Conservation (phyloP, 148 eudicot species). For the Vaccinium macrocarpon region DNA sequence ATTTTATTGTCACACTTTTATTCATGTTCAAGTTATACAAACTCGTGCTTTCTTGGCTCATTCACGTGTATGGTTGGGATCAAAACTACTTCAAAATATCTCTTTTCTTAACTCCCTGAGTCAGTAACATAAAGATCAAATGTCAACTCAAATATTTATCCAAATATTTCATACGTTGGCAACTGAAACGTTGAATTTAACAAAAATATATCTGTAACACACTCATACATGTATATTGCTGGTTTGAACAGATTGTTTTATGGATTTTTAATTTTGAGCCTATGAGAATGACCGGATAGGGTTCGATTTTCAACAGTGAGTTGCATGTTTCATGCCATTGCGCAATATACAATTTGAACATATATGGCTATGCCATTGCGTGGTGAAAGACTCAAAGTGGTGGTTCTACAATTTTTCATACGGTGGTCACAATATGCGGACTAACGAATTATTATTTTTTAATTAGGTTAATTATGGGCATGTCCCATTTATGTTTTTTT, state of each 20-base stretch:
- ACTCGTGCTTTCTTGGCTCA: no score
- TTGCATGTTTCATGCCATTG: not conserved
- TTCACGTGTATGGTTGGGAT: no score
- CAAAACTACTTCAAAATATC: no score
- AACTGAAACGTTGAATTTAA: not conserved
- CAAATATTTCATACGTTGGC: not conserved
- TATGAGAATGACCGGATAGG: not conserved
- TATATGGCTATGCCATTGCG: not conserved
- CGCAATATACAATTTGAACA: not conserved
- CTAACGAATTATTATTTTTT: no score
- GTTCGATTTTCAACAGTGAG: not conserved
- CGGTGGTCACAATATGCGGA: no score
- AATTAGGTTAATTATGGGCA: no score
- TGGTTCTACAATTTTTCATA: no score
- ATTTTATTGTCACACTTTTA: no score
- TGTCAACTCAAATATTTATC: not conserved
- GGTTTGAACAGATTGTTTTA: not conserved
- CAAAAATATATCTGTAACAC: no score
- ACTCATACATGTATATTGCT: not conserved
- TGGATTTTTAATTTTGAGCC: not conserved
- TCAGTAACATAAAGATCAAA: not conserved
- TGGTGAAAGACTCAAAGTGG: no score
- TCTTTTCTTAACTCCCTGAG: not conserved
- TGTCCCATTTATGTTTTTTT: no score
- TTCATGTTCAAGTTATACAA: no score